A percentile compares a stretch with the other conserved stretches of the same genome.
Evolutionary conservation across 805 yeast genomes (phyloP).

Genomic region (Zygosaccharomyces gambellarensis): DNA sequence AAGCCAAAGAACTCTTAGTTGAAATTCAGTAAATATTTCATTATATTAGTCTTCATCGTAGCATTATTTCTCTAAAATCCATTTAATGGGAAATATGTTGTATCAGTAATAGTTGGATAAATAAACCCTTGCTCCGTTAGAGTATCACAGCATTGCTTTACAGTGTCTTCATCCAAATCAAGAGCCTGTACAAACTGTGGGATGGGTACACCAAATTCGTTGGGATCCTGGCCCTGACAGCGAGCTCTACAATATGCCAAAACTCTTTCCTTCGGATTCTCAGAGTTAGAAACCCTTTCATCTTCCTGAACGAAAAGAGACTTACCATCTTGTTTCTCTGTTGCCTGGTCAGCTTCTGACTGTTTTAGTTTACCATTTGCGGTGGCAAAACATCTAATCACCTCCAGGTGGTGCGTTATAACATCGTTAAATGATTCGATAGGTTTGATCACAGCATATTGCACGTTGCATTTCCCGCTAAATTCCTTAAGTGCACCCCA

Average conservation of each 20-base stretch:
- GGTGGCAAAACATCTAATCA: slow-evolving; percentile 51
- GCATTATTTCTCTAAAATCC: slow-evolving; percentile 38
- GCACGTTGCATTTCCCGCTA: slow-evolving; percentile 58
- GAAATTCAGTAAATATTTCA: not conserved
- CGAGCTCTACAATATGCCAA: slow-evolving; percentile 46
- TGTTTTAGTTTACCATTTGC: slow-evolving; percentile 45
- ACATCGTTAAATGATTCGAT: slow-evolving; percentile 64
- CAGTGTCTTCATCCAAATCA: slow-evolving; percentile 46
- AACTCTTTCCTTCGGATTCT: slow-evolving; percentile 40
- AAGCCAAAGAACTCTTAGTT: not conserved
- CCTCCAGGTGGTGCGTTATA: slow-evolving; percentile 60
- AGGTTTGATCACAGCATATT: slow-evolving; percentile 54
- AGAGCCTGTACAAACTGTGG: slow-evolving; percentile 55
- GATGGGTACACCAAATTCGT: slow-evolving; percentile 65
- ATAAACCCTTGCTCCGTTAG: slow-evolving; percentile 65
- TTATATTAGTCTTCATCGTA: not conserved
- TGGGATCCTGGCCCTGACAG: slow-evolving; percentile 46
- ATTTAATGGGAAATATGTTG: slow-evolving; percentile 39
- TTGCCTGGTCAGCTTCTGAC: slow-evolving; percentile 20
- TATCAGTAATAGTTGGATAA: slow-evolving; percentile 66
- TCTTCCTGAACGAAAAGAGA: slow-evolving; percentile 45
- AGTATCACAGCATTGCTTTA: slow-evolving; percentile 45
- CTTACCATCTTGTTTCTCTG: slow-evolving; percentile 22
- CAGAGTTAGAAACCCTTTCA: slow-evolving; percentile 27
- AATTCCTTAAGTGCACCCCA: slow-evolving; percentile 55